These are phyloP conservation scores for Rhododendron williamsianum DNA, from an alignment of 148 eudicot species.

Conservation along the genomic window DNA sequence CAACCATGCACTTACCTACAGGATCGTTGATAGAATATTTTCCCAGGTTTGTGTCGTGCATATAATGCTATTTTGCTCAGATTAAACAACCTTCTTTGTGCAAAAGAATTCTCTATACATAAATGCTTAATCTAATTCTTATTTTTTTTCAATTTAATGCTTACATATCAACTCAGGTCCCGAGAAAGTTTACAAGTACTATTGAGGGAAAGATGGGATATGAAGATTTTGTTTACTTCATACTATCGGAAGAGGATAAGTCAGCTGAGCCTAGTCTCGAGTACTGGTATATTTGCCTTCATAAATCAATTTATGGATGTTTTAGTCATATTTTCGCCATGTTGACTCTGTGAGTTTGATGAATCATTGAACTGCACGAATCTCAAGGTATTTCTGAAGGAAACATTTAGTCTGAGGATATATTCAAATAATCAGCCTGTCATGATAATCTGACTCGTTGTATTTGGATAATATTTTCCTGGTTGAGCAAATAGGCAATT, in stretches of 20 bases:
- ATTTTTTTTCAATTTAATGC: neutral
- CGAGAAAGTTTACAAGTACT: constrained; percentile 77
- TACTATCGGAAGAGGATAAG: constrained; percentile 94
- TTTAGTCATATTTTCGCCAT: neutral
- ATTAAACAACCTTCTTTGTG: neutral
- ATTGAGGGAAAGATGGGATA: constrained; percentile 98
- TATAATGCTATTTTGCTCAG: constrained; percentile 1
- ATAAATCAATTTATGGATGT: neutral
- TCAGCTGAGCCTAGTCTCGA: constrained; percentile 95
- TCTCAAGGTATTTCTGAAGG: neutral
- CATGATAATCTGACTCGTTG: neutral
- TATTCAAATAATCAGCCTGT: neutral
- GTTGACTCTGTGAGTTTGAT: neutral
- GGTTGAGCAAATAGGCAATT: neutral
- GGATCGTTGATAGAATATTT: constrained; percentile 92
- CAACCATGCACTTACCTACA: constrained; percentile 92
- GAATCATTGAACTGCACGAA: constrained; percentile 2
- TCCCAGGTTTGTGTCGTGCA: constrained; percentile 61
- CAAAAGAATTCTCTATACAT: neutral
- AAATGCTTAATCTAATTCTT: neutral
- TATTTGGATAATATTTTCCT: neutral
- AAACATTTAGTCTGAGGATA: neutral
- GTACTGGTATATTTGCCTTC: constrained; percentile 61
- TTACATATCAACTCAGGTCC: constrained; percentile 39
- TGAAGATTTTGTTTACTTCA: constrained; percentile 96